Evolutionary conservation across 371 early-diverging fungal species (phyloP).

Genomic region (Actinomortierella ambigua): DNA sequence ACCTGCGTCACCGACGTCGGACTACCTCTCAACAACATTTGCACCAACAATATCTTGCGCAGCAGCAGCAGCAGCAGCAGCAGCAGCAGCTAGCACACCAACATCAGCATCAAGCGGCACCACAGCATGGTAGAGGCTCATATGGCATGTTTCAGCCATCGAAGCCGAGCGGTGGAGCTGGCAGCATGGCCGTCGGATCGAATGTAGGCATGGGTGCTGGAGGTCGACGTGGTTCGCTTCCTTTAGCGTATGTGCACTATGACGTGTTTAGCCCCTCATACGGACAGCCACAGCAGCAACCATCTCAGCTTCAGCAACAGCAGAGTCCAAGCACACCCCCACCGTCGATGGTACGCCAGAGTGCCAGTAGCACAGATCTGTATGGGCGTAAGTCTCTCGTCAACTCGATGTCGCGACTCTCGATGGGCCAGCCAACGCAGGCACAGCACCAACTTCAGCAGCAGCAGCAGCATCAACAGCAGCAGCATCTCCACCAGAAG

Average conservation of each 20-base stretch:
- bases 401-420: constrained; percentile 32
- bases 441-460: too few species aligned
- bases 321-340: constrained; percentile 19
- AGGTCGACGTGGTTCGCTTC: too few species aligned
- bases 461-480: background rate
- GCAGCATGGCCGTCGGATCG: too few species aligned
- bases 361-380: constrained; percentile 39
- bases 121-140: too few species aligned
- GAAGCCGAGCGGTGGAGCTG: too few species aligned
- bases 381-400: constrained; percentile 39
- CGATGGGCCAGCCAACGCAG: constrained; percentile 7
- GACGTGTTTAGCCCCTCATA: too few species aligned
- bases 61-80: constrained; percentile 12
- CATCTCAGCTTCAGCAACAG: too few species aligned
- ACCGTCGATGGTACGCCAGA: constrained; percentile 29
- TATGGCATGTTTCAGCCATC: too few species aligned
- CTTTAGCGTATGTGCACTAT: too few species aligned
- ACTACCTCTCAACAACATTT: constrained; percentile 11
- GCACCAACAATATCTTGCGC: constrained; percentile 7
- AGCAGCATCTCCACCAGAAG: background rate
- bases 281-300: constrained; percentile 9
- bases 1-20: constrained; percentile 33
- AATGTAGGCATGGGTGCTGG: too few species aligned
- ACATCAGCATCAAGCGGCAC: constrained; percentile 3
- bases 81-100: constrained; percentile 15